Evolutionary conservation across 345 rosid genomes (phyloP).

Genomic region (Kandelia obovata): DNA sequence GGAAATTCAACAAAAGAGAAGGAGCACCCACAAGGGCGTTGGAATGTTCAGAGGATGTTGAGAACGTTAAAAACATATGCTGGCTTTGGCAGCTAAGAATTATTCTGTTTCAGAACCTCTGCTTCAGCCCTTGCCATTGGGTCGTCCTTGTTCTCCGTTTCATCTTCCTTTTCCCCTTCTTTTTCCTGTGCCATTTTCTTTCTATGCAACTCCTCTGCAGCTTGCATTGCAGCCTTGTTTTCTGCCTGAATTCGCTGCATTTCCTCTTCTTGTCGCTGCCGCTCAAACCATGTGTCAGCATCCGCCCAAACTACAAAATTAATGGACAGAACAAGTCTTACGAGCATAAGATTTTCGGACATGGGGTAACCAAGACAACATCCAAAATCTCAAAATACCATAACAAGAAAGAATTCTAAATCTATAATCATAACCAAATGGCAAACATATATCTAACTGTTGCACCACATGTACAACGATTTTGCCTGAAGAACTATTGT

Average conservation of each 20-base stretch:
- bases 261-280: conserved; percentile 93
- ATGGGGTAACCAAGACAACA: too few relatives aligned
- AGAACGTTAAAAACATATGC: not conserved
- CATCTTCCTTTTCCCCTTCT: conserved; percentile 93
- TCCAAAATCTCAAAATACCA: too few relatives aligned
- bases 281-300: conserved; percentile 97
- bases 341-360: too few relatives aligned
- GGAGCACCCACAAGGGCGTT: too few relatives aligned
- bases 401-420: too few relatives aligned
- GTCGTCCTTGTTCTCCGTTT: conserved; percentile 54
- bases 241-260: conserved; percentile 76
- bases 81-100: conserved; percentile 14
- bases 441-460: too few relatives aligned
- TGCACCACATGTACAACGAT: too few relatives aligned
- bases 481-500: too few relatives aligned
- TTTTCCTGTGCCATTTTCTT: conserved; percentile 76
- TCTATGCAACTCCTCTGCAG: conserved; percentile 90
- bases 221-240: conserved; percentile 72
- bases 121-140: conserved; percentile 86
- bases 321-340: too few relatives aligned
- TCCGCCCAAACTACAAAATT: conserved; percentile 84
- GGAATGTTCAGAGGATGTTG: not conserved
- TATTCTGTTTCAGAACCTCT: conserved; percentile 39
- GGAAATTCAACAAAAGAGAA: too few relatives aligned
- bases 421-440: too few relatives aligned